Evolutionary conservation across 306 rosid genomes (phyloP).

Genomic region (Quercus suber): DNA sequence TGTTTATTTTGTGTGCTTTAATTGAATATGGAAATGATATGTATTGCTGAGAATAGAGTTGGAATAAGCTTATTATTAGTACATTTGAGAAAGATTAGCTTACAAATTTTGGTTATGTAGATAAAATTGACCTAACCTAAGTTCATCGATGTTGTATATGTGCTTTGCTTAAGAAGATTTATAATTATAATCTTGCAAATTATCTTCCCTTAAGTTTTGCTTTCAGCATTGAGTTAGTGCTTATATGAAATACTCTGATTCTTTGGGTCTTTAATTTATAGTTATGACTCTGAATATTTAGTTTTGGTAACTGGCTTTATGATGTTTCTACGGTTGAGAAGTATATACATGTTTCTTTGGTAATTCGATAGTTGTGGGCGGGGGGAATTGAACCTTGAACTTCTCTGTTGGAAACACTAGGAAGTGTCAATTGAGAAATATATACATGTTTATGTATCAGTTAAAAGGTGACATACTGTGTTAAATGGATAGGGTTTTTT

Average conservation of each 20-base stretch:
- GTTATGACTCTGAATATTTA: background rate
- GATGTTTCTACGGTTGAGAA: background rate
- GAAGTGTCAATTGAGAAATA: no score
- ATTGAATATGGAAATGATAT: background rate
- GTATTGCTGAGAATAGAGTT: background rate
- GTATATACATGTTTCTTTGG: background rate
- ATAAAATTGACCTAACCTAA: no score
- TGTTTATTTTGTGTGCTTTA: background rate
- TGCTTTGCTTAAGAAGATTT: background rate
- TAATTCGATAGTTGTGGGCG: no score
- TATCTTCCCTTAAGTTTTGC: background rate
- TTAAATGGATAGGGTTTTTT: no score
- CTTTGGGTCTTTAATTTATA: background rate
- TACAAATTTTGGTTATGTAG: no score
- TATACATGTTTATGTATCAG: no score
- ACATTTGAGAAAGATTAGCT: background rate
- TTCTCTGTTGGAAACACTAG: no score
- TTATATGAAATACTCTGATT: background rate
- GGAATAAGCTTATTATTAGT: background rate
- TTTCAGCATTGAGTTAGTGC: background rate
- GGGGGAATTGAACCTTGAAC: no score
- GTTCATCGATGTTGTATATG: no score
- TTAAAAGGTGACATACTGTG: no score
- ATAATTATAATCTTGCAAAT: background rate
- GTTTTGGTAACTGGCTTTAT: background rate